A percentile compares a stretch with the other conserved stretches of the same genome.
phyloP scores from a whole-genome alignment of 176 grass and related monocot species.

The Carex pumila region DNA sequence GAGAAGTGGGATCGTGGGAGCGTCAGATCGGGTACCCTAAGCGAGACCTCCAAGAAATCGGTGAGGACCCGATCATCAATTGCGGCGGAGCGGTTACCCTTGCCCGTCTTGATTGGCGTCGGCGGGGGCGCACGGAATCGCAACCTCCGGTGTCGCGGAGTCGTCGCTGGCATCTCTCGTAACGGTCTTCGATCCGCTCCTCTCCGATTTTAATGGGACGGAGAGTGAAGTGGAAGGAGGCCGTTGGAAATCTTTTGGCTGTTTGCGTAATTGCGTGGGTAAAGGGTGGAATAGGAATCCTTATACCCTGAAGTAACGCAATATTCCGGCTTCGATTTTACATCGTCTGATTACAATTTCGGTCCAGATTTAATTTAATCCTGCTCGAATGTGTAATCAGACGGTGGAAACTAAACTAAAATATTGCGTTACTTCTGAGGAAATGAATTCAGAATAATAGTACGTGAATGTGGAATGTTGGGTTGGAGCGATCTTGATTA shows the following conservation, averaged over 20 bases:
- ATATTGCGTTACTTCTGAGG: too few species aligned
- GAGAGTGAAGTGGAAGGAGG: conserved; percentile 4
- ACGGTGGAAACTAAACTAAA: too few species aligned
- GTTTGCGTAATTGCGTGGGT: background rate
- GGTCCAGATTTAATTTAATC: too few species aligned
- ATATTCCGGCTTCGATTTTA: too few species aligned
- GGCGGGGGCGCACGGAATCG: conserved; percentile 40
- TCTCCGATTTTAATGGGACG: background rate
- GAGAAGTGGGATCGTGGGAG: conserved; percentile 46
- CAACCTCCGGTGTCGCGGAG: conserved; percentile 15
- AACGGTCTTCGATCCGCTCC: background rate
- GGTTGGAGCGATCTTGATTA: background rate
- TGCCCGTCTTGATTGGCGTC: conserved; percentile 62
- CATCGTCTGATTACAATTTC: too few species aligned
- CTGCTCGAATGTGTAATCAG: too few species aligned
- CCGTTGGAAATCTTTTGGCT: background rate
- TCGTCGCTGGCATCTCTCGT: conserved; percentile 37
- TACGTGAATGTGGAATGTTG: background rate
- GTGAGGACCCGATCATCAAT: conserved; percentile 54
- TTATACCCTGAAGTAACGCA: too few species aligned
- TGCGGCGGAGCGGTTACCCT: conserved; percentile 48
- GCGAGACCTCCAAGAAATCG: conserved; percentile 62
- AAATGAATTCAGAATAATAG: too few species aligned
- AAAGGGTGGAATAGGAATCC: background rate
- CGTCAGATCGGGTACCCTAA: conserved; percentile 46